These are phyloP conservation scores for Pilobolus umbonatus DNA, from an alignment of 192 early-diverging fungal genomes.

Conservation along the genomic window DNA sequence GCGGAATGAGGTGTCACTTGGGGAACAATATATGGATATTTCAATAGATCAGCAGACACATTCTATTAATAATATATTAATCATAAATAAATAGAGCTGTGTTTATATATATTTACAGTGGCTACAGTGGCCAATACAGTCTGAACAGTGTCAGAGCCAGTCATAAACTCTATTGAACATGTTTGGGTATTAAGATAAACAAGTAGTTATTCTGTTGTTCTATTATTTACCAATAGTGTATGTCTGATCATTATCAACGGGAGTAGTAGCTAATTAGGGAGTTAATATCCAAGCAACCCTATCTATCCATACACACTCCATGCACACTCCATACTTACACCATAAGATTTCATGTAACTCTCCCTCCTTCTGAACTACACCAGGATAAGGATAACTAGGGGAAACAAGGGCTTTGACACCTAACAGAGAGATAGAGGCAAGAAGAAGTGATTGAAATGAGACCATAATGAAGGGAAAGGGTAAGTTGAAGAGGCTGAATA, in stretches of 20 bases:
- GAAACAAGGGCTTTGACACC: slow-evolving; percentile 21
- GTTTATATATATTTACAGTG: slow-evolving; percentile 16
- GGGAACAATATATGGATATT: slow-evolving; percentile 23
- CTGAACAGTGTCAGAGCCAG: slow-evolving; percentile 34
- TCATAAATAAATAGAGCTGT: not conserved
- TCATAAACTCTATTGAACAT: slow-evolving; percentile 35
- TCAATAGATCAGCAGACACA: slow-evolving; percentile 10
- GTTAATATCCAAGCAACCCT: not conserved
- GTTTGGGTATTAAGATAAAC: not conserved
- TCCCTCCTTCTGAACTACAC: slow-evolving; percentile 18
- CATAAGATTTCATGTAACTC: slow-evolving; percentile 22
- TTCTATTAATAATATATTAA: not conserved
- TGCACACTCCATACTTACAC: slow-evolving; percentile 22
- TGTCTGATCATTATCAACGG: slow-evolving; percentile 6
- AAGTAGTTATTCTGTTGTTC: not conserved
- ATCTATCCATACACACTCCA: not conserved
- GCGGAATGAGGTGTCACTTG: slow-evolving; percentile 23
- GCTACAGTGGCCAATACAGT: slow-evolving; percentile 25
- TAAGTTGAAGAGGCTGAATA: no score
- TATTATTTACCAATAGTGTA: slow-evolving; percentile 8
- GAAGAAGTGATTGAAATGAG: slow-evolving; percentile 1
- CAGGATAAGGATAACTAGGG: slow-evolving; percentile 25
- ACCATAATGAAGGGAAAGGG: no score
- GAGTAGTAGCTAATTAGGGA: not conserved
- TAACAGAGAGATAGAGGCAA: slow-evolving; percentile 10